These are phyloP conservation scores for Tricholoma sp. DNA, from an alignment of 768 basidiomycete species.

Conservation along the genomic window DNA sequence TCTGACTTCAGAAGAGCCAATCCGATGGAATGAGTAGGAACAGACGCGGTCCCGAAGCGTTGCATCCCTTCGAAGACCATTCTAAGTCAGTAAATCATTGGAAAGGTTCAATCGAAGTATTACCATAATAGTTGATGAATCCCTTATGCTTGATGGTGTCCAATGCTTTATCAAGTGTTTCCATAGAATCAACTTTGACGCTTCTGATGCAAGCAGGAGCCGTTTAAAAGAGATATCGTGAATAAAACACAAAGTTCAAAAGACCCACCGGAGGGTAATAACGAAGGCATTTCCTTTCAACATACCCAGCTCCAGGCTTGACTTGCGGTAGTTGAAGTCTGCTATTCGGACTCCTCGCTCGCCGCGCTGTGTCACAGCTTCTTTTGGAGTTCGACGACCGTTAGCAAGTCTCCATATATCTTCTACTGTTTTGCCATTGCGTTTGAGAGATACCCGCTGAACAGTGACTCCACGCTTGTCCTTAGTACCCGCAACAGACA, in stretches of 20 bases:
- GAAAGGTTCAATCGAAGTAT: slow-evolving; percentile 1
- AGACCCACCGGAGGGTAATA: slow-evolving; percentile 80
- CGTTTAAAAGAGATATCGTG: neutral
- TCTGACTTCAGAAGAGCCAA: slow-evolving; percentile 84
- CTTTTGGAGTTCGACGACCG: slow-evolving; percentile 46
- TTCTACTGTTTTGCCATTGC: slow-evolving; percentile 72
- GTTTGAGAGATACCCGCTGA: slow-evolving; percentile 80
- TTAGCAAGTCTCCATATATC: slow-evolving; percentile 85
- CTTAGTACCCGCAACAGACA: slow-evolving; percentile 93
- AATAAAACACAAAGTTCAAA: neutral
- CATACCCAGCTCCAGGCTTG: slow-evolving; percentile 88
- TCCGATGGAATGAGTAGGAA: slow-evolving; percentile 94
- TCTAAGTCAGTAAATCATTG: slow-evolving; percentile 8
- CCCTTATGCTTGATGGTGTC: slow-evolving; percentile 75
- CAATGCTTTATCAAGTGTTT: slow-evolving; percentile 72
- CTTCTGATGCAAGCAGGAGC: slow-evolving; percentile 48
- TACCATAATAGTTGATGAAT: slow-evolving; percentile 98
- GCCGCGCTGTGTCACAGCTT: slow-evolving; percentile 67
- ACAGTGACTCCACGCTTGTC: slow-evolving; percentile 97
- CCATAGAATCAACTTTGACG: slow-evolving; percentile 70
- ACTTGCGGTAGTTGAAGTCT: slow-evolving; percentile 81
- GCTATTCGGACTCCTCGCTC: slow-evolving; percentile 87
- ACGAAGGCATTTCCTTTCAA: slow-evolving; percentile 94
- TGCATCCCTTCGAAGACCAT: slow-evolving; percentile 69
- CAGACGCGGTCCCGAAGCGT: slow-evolving; percentile 93